phyloP scores from a whole-genome alignment of 2,329 filamentous ascomycete species.

The Aspergillus costaricaensis region DNA sequence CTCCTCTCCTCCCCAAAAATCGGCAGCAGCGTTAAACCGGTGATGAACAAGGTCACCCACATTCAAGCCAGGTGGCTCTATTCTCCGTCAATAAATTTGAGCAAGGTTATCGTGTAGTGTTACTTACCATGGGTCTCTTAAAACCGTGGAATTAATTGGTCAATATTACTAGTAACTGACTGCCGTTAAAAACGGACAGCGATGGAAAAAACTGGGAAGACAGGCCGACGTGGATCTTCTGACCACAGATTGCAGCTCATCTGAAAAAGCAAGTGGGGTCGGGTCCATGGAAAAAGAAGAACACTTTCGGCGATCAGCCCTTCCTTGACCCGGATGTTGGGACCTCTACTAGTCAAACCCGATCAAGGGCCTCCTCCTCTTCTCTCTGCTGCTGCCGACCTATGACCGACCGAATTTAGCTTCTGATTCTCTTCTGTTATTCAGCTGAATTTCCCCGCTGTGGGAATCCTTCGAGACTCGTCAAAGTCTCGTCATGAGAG shows the following conservation, averaged over 20 bases:
- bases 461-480: neutral
- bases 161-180: neutral
- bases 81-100: neutral
- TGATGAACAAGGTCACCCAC: neutral
- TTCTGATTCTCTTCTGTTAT: neutral
- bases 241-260: slow-evolving; percentile 15
- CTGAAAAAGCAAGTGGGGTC: slow-evolving; percentile 12
- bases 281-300: slow-evolving; percentile 18
- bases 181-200: neutral
- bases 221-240: slow-evolving; percentile 1
- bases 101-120: neutral
- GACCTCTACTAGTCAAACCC: slow-evolving; percentile 12
- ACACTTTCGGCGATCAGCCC: slow-evolving; percentile 22
- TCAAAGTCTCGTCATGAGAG: neutral
- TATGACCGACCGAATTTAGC: neutral
- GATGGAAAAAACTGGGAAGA: slow-evolving; percentile 5
- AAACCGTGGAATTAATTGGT: neutral
- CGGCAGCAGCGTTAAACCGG: neutral
- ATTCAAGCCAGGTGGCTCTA: neutral
- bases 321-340: slow-evolving; percentile 22
- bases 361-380: slow-evolving; percentile 11
- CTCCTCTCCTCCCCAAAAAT: neutral
- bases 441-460: neutral
- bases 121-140: neutral
- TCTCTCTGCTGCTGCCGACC: neutral